Percentiles rank a stretch among this genome's conserved stretches.
Evolutionary conservation across 169 alveolate genomes (phyloP).

Genomic region (Pseudocohnilembus persalinus): DNA sequence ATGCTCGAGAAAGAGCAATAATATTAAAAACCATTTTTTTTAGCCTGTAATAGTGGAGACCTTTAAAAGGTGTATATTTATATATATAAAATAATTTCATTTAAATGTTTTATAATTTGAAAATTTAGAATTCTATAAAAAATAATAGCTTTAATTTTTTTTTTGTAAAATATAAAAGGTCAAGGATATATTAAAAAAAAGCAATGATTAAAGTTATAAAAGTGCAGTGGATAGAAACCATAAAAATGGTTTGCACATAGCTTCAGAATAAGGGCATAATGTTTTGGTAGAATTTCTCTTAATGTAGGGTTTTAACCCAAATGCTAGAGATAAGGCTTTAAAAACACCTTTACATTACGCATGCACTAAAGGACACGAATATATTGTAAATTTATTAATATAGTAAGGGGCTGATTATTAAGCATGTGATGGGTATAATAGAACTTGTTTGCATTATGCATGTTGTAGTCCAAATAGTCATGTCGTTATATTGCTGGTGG

Average conservation of each 20-base stretch:
- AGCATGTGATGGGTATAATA: slow-evolving; percentile 46
- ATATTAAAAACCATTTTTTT: slow-evolving; percentile 45
- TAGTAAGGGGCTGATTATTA: slow-evolving; percentile 48
- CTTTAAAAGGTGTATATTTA: slow-evolving; percentile 30
- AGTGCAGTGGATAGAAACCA: slow-evolving; percentile 40
- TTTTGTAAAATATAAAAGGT: neutral
- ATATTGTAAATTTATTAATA: slow-evolving; percentile 41
- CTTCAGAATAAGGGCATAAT: slow-evolving; percentile 67
- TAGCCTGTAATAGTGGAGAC: slow-evolving; percentile 66
- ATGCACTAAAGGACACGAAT: slow-evolving; percentile 47
- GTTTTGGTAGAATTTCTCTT: slow-evolving; percentile 52
- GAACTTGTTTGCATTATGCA: slow-evolving; percentile 65
- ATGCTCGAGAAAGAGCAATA: slow-evolving; percentile 37
- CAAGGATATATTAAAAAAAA: neutral
- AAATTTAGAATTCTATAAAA: too few relatives aligned
- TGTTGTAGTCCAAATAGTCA: slow-evolving; percentile 36
- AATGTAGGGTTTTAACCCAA: slow-evolving; percentile 52
- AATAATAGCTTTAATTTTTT: too few relatives aligned
- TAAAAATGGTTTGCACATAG: slow-evolving; percentile 67
- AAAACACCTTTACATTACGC: slow-evolving; percentile 64
- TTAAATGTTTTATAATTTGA: neutral
- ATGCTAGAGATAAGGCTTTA: slow-evolving; percentile 70
- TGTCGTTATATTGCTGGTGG: slow-evolving; percentile 31
- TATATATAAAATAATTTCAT: neutral
- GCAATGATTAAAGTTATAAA: slow-evolving; percentile 5